A percentile compares a stretch with the other conserved stretches of the same genome.
These are phyloP conservation scores for Cladosporium sp. DNA, from an alignment of 2,329 filamentous ascomycete genomes.

Conservation along the genomic window DNA sequence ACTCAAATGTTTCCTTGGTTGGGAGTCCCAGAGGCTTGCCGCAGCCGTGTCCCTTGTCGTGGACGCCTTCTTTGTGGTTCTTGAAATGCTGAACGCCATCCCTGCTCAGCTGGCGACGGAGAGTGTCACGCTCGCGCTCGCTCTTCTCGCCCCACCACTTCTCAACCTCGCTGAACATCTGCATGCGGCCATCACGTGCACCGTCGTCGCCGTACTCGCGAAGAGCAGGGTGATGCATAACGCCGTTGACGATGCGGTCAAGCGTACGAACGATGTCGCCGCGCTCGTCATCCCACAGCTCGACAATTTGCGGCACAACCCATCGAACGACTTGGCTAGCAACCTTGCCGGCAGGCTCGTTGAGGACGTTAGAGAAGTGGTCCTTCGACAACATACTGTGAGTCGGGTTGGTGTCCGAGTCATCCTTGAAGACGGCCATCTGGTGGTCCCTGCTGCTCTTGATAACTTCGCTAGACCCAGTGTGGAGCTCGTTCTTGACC, in stretches of 20 bases:
- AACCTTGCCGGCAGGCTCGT: slow-evolving; percentile 79
- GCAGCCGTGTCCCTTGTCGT: slow-evolving; percentile 82
- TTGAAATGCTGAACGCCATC: slow-evolving; percentile 69
- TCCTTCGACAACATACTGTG: slow-evolving; percentile 97
- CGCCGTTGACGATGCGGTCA: slow-evolving; percentile 70
- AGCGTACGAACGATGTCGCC: slow-evolving; percentile 66
- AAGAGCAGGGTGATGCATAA: slow-evolving; percentile 84
- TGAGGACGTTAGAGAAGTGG: slow-evolving; percentile 84
- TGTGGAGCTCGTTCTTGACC: slow-evolving; percentile 80
- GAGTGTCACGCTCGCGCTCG: slow-evolving; percentile 58
- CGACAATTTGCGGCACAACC: slow-evolving; percentile 84
- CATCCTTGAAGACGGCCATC: slow-evolving; percentile 78
- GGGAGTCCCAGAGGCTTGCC: slow-evolving; percentile 74
- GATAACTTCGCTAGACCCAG: slow-evolving; percentile 82
- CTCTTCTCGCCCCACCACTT: slow-evolving; percentile 74
- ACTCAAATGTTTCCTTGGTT: slow-evolving; percentile 47
- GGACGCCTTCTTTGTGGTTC: slow-evolving; percentile 81
- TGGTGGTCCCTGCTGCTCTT: slow-evolving; percentile 78
- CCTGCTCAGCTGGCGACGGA: slow-evolving; percentile 71
- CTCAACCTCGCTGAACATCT: slow-evolving; percentile 76
- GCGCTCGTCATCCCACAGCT: slow-evolving; percentile 75
- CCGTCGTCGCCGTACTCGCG: slow-evolving; percentile 66
- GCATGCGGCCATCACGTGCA: slow-evolving; percentile 62
- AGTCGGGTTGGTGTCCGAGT: slow-evolving; percentile 72
- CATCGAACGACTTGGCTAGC: slow-evolving; percentile 75